These are phyloP conservation scores for Lepidium didymum DNA, from an alignment of 345 rosid species.

Conservation along the genomic window DNA sequence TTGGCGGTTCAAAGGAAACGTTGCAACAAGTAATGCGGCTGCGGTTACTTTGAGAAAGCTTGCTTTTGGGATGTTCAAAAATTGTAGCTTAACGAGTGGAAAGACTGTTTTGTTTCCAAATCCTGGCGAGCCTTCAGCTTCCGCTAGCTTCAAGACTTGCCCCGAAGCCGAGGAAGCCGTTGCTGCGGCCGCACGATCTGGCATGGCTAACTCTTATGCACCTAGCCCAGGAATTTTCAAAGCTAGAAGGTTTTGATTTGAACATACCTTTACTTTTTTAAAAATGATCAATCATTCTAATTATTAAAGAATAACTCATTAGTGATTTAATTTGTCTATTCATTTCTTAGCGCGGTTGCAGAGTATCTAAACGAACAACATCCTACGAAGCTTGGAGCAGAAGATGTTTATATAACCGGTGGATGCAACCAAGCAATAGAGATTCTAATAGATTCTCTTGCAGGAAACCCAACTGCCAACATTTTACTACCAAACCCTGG, in stretches of 20 bases:
- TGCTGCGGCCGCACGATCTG: conserved; percentile 36
- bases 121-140: conserved; percentile 53
- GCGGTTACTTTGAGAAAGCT: conserved; percentile 30
- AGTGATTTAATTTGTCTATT: neutral
- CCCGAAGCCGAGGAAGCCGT: conserved; percentile 47
- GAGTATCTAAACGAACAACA: conserved; percentile 36
- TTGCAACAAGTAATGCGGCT: conserved; percentile 12
- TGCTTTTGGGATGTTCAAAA: conserved; percentile 24
- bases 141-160: conserved; percentile 40
- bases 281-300: no score
- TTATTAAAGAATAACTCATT: neutral
- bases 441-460: conserved; percentile 29
- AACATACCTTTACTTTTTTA: neutral
- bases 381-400: conserved; percentile 33
- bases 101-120: conserved; percentile 35
- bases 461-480: conserved; percentile 38
- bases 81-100: conserved; percentile 27
- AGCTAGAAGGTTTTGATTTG: conserved; percentile 40
- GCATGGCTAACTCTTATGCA: conserved; percentile 41
- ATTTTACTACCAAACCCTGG: conserved; percentile 30
- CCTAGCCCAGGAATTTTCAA: conserved; percentile 37
- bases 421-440: conserved; percentile 53
- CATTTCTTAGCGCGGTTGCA: conserved; percentile 35
- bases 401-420: conserved; percentile 41
- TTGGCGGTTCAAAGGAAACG: conserved; percentile 25